Conservation (phyloP, 140 eudicot species). For the Oenanthe javanica region DNA sequence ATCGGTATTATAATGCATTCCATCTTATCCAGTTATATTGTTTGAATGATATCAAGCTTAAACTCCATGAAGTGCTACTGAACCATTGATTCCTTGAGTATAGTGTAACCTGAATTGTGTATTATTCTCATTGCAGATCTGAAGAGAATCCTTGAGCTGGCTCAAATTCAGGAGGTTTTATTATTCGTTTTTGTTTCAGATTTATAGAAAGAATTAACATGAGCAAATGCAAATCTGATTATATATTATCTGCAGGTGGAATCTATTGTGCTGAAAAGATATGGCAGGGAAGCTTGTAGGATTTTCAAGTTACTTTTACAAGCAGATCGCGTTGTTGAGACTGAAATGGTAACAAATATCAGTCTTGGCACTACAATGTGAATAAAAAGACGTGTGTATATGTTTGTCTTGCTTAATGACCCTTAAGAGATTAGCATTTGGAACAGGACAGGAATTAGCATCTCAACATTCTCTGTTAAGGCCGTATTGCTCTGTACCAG, state of each 20-base stretch:
- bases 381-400: background rate
- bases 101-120: background rate
- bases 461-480: background rate
- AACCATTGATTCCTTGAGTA: background rate
- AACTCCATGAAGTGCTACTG: background rate
- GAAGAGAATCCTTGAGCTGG: slow-evolving; percentile 59
- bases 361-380: background rate
- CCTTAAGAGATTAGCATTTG: background rate
- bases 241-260: slow-evolving; percentile 60
- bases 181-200: slow-evolving; percentile 2
- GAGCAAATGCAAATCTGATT: slow-evolving; percentile 1
- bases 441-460: background rate
- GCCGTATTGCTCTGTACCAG: background rate
- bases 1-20: slow-evolving; percentile 36
- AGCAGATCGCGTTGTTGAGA: slow-evolving; percentile 43
- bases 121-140: slow-evolving; percentile 43
- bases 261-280: slow-evolving; percentile 68
- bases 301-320: slow-evolving; percentile 65
- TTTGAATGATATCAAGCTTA: background rate
- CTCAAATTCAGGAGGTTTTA: slow-evolving; percentile 70
- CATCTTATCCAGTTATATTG: background rate
- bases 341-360: slow-evolving; percentile 52
- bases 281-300: slow-evolving; percentile 82
- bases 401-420: background rate
- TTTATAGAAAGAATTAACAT: background rate